These are phyloP conservation scores for Tetracladium marchalianum DNA, from an alignment of 495 filamentous ascomycete genomes.

Conservation along the genomic window DNA sequence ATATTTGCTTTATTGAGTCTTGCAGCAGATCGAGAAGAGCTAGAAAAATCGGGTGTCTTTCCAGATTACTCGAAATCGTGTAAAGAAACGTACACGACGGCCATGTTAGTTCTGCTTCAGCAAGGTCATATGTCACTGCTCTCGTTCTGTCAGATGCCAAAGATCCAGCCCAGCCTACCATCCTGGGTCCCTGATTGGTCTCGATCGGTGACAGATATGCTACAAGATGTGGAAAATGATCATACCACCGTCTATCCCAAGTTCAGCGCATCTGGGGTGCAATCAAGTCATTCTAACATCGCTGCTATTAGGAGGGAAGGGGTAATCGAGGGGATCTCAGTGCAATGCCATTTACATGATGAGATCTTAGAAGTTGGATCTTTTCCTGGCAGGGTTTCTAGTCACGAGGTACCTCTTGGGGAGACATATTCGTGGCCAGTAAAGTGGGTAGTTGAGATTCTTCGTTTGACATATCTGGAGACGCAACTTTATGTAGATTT, in stretches of 20 bases:
- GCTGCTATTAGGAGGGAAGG: background rate
- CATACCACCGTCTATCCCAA: slow-evolving; percentile 2
- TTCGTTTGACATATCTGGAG: background rate
- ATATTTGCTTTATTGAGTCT: slow-evolving; percentile 17
- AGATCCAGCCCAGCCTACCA: slow-evolving; percentile 2
- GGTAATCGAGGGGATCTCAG: background rate
- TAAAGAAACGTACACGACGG: background rate
- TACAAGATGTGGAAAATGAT: slow-evolving; percentile 2
- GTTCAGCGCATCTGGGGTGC: slow-evolving; percentile 2
- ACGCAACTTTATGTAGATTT: background rate
- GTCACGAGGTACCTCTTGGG: background rate
- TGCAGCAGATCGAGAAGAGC: slow-evolving; percentile 4
- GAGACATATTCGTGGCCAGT: background rate
- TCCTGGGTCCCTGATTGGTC: slow-evolving; percentile 16
- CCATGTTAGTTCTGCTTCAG: background rate
- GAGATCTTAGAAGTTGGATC: background rate
- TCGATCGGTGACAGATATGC: background rate
- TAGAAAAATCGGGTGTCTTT: background rate
- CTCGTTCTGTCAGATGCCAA: slow-evolving; percentile 2
- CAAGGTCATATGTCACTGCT: slow-evolving; percentile 6
- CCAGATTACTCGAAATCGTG: slow-evolving; percentile 1
- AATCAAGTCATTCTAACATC: background rate
- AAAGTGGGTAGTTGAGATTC: background rate
- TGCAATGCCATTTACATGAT: background rate
- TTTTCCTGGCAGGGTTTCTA: background rate